phyloP scores from a whole-genome alignment of 768 basidiomycete species.

The Kwoniella europaea region DNA sequence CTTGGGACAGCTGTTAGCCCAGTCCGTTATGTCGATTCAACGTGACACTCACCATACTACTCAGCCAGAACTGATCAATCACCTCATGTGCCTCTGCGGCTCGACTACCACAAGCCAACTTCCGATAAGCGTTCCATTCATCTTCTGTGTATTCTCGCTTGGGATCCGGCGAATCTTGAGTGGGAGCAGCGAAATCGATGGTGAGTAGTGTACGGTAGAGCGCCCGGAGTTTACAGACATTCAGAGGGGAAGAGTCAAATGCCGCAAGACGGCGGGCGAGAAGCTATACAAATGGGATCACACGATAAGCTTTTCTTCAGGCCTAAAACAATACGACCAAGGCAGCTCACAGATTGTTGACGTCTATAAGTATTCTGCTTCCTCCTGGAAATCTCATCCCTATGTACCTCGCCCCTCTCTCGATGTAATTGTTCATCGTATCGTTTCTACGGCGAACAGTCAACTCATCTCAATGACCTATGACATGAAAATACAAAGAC shows the following conservation, averaged over 20 bases:
- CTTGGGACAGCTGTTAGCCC: too few species aligned
- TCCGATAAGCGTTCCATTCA: constrained; percentile 51
- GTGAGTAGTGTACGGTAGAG: constrained; percentile 53
- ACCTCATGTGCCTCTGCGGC: constrained; percentile 46
- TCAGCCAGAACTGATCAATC: constrained; percentile 48
- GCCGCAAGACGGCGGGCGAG: constrained; percentile 46
- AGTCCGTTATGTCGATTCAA: too few species aligned
- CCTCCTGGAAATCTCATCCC: constrained; percentile 43
- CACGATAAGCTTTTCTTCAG: neutral
- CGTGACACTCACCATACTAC: constrained; percentile 41
- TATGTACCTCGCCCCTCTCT: constrained; percentile 42
- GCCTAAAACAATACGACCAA: neutral
- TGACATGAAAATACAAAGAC: neutral
- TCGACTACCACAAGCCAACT: constrained; percentile 26
- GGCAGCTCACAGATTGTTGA: constrained; percentile 49
- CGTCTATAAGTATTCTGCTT: constrained; percentile 53
- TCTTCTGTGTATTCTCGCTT: constrained; percentile 44
- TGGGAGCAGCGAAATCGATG: constrained; percentile 48
- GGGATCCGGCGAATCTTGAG: constrained; percentile 45
- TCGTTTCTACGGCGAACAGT: constrained; percentile 35
- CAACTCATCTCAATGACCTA: neutral
- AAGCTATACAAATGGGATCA: constrained; percentile 25
- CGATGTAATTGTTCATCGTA: constrained; percentile 48
- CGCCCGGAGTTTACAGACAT: constrained; percentile 43
- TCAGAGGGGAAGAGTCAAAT: constrained; percentile 49